Percentiles rank a stretch among this genome's conserved stretches.
Conservation (phyloP, 2,329 filamentous ascomycete species). For the Domatiomyces catenatus region DNA sequence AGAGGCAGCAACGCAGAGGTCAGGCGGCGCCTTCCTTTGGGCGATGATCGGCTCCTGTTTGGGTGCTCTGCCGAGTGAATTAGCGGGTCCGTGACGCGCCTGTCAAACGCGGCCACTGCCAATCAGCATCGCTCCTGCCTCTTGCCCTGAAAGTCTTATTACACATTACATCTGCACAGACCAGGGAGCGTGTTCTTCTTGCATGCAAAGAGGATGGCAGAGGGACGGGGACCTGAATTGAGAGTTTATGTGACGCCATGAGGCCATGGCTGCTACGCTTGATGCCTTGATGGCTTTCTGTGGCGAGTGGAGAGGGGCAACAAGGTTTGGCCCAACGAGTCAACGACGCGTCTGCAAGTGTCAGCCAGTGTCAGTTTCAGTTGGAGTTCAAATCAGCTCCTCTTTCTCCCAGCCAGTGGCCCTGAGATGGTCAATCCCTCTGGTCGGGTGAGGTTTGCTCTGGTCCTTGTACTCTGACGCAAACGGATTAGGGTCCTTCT, state of each 20-base stretch:
- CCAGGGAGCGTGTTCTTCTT: neutral
- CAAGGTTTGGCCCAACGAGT: too few species aligned
- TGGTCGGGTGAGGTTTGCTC: slow-evolving; percentile 51
- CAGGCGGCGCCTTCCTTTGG: too few species aligned
- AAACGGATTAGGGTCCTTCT: slow-evolving; percentile 82
- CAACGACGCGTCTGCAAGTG: neutral
- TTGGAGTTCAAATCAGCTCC: slow-evolving; percentile 48
- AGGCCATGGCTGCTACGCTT: too few species aligned
- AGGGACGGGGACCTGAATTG: too few species aligned
- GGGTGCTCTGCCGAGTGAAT: neutral
- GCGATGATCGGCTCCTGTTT: neutral
- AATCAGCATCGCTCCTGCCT: neutral
- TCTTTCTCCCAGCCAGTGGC: slow-evolving; percentile 66
- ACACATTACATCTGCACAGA: neutral
- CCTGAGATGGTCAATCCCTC: slow-evolving; percentile 48
- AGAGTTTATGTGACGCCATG: too few species aligned
- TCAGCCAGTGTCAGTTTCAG: neutral
- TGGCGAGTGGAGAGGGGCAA: neutral
- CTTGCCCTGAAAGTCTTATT: neutral
- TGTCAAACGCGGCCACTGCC: neutral
- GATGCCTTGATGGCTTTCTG: neutral
- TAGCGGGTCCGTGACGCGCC: neutral
- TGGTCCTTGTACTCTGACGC: slow-evolving; percentile 64
- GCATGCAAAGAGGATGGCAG: neutral
- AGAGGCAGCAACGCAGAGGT: too few species aligned